Percentiles rank a stretch among this genome's conserved stretches.
Evolutionary conservation across 2,329 filamentous ascomycete species (phyloP).

Genomic region (Stemphylium lycopersici): DNA sequence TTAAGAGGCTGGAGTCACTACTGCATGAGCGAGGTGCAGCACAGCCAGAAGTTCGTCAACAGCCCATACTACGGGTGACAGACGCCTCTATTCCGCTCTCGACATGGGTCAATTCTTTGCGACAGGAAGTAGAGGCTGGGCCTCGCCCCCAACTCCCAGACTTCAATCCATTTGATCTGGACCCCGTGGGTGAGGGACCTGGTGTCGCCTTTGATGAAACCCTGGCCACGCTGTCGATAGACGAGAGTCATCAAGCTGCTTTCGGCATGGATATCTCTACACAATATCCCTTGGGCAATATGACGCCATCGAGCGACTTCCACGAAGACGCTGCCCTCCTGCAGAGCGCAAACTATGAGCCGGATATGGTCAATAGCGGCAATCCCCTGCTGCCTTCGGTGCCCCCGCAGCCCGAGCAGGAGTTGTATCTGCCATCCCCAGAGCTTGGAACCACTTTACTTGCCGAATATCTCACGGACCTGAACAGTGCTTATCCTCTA

Average conservation of each 20-base stretch:
- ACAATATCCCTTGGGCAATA: background rate
- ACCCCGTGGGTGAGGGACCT: background rate
- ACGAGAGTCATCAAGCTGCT: background rate
- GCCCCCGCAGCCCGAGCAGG: constrained; percentile 9
- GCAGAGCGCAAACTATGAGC: constrained; percentile 16
- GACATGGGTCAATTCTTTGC: constrained; percentile 26
- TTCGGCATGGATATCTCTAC: background rate
- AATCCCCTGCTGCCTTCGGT: background rate
- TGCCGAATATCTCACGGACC: constrained; percentile 32
- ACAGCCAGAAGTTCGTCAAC: constrained; percentile 23
- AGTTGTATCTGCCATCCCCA: constrained; percentile 29
- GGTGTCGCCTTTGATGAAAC: background rate
- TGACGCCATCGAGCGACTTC: constrained; percentile 18
- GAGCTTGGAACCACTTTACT: constrained; percentile 32
- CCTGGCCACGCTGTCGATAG: background rate
- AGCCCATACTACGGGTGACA: constrained; percentile 22
- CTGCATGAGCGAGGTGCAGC: constrained; percentile 28
- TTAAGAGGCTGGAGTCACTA: constrained; percentile 30
- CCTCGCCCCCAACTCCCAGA: constrained; percentile 15
- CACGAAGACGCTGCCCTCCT: constrained; percentile 24
- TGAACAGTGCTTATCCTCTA: constrained; percentile 32
- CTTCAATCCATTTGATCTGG: constrained; percentile 19
- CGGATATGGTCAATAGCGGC: background rate
- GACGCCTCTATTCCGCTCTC: constrained; percentile 21
- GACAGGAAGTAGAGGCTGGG: constrained; percentile 24